Base-by-base conservation (phyloP, 2,329 filamentous ascomycete genomes). In the Cladosporium sp. region DNA sequence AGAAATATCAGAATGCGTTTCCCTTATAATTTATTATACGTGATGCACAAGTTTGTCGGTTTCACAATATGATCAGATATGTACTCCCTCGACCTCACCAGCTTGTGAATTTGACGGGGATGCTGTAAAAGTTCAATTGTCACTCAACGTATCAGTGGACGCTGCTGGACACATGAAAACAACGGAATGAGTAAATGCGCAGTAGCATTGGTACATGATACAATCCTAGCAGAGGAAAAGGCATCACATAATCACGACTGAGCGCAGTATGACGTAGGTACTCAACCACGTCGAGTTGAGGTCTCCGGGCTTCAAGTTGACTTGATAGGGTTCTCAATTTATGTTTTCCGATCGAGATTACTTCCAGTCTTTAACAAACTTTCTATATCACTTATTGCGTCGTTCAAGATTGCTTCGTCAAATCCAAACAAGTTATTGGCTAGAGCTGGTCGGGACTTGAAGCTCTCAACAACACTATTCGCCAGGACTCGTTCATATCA, bases 1-100 rank as follows among this genome's bases (percentile, higher is more conserved):
- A 49, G 42, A 56, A 56, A 49, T 56, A 49, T 56, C 54, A 56
- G 34, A 49, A 28, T 56, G 54, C 43, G 30, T 38, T 56, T 56
- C 17, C 39, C 42, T 37, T 49, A 25, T n/a, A 37, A 17, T 17
- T 30, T n/a, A 7, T 5, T 12, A 12, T 5, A 25, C 25, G 25
- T 25, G 25, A 25, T 6, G 25, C 25, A 6, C 25, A 25, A 25
- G 25, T 25, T 6, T 25, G 25, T 25, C n/a, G n/a, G n/a, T 25
- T 6, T 25, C 6, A 6, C 3, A 25, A 25, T 25, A 25, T 25
- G 25, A 25, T 25, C 25, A 25, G 3, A 6, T 6, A 3, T 6
- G 25, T 6, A 25, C 25, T 6, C 25, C 6, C 25, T 25, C 25
- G 25, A 25, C 3, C 25, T 25, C 25, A 6, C 25, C 25, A 6